phyloP scores from a whole-genome alignment of 345 rosid species.

The Dipteronia sinensis region DNA sequence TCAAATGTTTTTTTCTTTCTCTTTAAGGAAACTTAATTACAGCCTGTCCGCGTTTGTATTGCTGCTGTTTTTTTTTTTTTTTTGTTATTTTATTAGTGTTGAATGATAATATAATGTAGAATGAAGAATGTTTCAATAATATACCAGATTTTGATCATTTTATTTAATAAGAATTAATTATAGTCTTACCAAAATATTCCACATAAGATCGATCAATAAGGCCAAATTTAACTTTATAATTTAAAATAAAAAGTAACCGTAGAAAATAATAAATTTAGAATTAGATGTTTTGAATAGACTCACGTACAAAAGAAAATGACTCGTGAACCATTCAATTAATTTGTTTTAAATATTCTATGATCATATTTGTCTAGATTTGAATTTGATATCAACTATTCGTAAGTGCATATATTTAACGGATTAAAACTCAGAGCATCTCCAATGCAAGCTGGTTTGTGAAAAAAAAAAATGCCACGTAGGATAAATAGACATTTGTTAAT shows the following conservation, averaged over 20 bases:
- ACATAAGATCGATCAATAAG: no score
- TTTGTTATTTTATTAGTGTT: background rate
- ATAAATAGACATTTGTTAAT: no score
- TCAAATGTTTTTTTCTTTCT: background rate
- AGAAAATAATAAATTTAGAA: no score
- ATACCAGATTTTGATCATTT: background rate
- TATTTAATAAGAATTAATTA: background rate
- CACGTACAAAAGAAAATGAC: no score
- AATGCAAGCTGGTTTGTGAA: no score
- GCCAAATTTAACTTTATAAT: background rate
- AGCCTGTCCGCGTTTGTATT: background rate
- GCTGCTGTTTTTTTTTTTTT: background rate
- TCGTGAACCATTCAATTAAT: no score
- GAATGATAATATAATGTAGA: background rate
- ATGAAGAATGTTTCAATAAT: background rate
- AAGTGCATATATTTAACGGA: background rate
- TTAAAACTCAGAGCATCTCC: no score
- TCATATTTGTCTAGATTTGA: no score
- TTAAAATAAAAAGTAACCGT: no score
- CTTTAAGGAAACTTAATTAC: background rate
- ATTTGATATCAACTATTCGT: background rate
- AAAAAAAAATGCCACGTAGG: no score
- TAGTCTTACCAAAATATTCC: background rate
- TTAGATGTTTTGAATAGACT: no score
- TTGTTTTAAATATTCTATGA: no score